Evolutionary conservation across 352 stramenopile species (phyloP).

Genomic region (Pythium vanterpoolii): DNA sequence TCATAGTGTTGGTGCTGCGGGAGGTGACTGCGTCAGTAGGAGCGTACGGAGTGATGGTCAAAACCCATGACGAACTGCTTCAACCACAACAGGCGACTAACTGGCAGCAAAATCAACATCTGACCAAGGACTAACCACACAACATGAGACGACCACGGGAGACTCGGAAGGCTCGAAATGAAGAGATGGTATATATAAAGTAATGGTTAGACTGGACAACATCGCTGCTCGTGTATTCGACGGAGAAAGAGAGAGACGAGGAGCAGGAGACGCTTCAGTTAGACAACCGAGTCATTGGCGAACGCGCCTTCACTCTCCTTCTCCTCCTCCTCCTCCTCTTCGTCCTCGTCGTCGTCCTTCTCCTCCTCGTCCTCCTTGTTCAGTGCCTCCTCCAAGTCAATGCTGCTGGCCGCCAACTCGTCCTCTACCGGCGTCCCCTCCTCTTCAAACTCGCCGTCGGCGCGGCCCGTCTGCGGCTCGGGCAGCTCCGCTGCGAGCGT

Average conservation of each 20-base stretch:
- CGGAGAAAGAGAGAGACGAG: background rate
- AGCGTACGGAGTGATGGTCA: background rate
- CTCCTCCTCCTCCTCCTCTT: background rate
- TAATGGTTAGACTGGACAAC: conserved; percentile 7
- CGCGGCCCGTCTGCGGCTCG: conserved; percentile 17
- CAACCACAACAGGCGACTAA: background rate
- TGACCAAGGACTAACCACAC: too few relatives aligned
- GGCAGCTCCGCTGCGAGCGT: conserved; percentile 17
- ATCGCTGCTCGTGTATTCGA: background rate
- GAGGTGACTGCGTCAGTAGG: background rate
- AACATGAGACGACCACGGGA: too few relatives aligned
- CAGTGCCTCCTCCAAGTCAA: conserved; percentile 13
- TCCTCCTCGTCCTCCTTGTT: background rate
- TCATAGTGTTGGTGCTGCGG: background rate
- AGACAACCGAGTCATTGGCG: conserved; percentile 22
- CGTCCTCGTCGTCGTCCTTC: background rate
- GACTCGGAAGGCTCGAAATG: too few relatives aligned
- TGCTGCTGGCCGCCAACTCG: conserved; percentile 5
- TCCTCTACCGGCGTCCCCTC: background rate
- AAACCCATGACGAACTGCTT: background rate
- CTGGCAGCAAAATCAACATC: background rate
- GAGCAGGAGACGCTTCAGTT: background rate
- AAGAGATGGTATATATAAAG: background rate
- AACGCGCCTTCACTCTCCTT: conserved; percentile 23
- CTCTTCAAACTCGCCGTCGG: background rate